Evolutionary conservation across 345 rosid genomes (phyloP), one percentile per base, ranked within the genome.

Genomic region (Ceriops zippeliana): DNA sequence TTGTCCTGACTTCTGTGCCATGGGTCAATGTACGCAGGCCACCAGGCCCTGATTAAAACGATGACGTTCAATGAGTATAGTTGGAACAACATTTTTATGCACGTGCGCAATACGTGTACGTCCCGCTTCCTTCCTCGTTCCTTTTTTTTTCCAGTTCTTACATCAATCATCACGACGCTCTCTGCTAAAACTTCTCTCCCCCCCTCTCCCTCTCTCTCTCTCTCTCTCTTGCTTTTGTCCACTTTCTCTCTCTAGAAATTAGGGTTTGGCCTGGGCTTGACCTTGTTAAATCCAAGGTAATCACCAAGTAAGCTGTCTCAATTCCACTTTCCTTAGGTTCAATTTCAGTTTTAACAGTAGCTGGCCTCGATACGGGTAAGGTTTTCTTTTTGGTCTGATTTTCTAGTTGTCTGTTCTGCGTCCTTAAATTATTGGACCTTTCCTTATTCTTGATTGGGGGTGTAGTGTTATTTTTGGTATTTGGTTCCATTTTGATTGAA

Each of bases 261-360:
- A 22, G 62, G 52, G 53, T 71, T 69, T 76, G 73, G 73, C 77
- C 74, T 70, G 61, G 65, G 65, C 67, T 73, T 75, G 74, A 61
- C 53, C 42, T 62, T 65, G 62, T 71, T 72, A 66, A 73, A 62
- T 73, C 70, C 51, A 26, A 61, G 83, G 84, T 80, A 74, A 46
- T 16, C 6, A 1, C 30, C 28, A 24, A 24, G 22, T 24, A 24
- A 6, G 1, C 59, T 68, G 52, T 26, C 63, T 13, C 54, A 70
- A 66, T 72, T 68, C 68, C 58, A 17, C 22, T 28, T 66, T 73
- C 42, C 75, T 63, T 62, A 31, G 58, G 27, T 46, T 19, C 32
- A 24, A 56, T 60, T 75, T 27, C 4, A 42, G 28, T 24, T 27
- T 1, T 56, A 3, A 16, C 59, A 0, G 13, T 56, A 9, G 13